Conservation (phyloP, 495 filamentous ascomycete genomes). For the Neurospora hispaniola region DNA sequence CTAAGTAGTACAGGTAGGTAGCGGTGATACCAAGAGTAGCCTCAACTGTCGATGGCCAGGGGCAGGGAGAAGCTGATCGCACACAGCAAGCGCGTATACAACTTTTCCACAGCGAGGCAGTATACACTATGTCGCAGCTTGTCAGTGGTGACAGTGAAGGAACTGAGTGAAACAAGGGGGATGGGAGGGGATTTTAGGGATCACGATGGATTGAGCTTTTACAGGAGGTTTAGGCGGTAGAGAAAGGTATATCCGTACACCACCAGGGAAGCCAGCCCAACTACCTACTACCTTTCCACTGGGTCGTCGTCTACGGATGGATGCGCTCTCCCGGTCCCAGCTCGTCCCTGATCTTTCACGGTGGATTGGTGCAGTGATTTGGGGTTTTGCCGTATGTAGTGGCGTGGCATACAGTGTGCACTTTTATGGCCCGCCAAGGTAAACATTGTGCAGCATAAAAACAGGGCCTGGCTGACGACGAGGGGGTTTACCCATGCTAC, state of each 20-base stretch:
- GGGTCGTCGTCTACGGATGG: not conserved
- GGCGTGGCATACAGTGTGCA: not conserved
- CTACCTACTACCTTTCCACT: not conserved
- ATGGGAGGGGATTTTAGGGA: not conserved
- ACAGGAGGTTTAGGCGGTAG: not conserved
- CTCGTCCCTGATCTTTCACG: not conserved
- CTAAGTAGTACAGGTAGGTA: not conserved
- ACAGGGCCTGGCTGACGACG: slow-evolving; percentile 8
- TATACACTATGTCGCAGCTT: not conserved
- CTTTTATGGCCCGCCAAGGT: not conserved
- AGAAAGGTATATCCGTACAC: not conserved
- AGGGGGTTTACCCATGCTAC: slow-evolving; percentile 15
- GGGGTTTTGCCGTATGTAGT: not conserved
- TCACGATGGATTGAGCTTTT: not conserved
- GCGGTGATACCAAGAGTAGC: not conserved
- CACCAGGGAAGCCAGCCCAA: not conserved
- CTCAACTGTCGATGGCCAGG: not conserved
- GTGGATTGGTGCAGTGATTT: not conserved
- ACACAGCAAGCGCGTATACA: not conserved
- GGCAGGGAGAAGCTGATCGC: not conserved
- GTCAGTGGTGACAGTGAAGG: not conserved
- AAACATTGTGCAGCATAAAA: not conserved
- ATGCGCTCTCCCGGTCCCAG: not conserved
- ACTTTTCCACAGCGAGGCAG: not conserved
- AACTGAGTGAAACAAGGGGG: not conserved